Percentiles rank a stretch among this genome's conserved stretches.
Conservation (phyloP, 805 yeast genomes). For the Yamadazyma nakazawae region DNA sequence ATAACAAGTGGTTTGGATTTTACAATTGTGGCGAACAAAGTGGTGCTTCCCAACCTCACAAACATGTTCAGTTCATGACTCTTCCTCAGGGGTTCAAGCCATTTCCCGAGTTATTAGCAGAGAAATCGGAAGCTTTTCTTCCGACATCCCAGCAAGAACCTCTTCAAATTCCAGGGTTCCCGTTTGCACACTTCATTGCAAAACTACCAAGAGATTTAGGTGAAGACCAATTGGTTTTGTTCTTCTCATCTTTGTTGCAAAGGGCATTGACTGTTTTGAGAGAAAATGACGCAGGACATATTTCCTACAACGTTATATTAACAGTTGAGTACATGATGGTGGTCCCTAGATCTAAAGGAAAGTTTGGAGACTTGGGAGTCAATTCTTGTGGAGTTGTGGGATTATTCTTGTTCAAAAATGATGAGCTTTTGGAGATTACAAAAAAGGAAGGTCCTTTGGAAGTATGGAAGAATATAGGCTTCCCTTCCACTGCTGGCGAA, state of each 20-base stretch:
- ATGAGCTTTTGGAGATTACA: conserved; percentile 49
- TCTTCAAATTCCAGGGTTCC: conserved; percentile 53
- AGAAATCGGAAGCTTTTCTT: conserved; percentile 48
- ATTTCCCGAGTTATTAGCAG: conserved; percentile 48
- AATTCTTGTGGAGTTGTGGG: conserved; percentile 85
- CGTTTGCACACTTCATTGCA: conserved; percentile 82
- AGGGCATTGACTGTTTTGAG: conserved; percentile 65
- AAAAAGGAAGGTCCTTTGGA: conserved; percentile 44
- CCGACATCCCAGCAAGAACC: conserved; percentile 57
- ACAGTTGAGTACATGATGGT: conserved; percentile 81
- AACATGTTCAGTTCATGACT: conserved; percentile 82
- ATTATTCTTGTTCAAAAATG: conserved; percentile 68
- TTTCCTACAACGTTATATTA: conserved; percentile 79
- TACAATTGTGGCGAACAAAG: conserved; percentile 84
- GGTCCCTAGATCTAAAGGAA: conserved; percentile 72
- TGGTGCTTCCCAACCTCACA: conserved; percentile 95
- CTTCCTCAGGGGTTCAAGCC: conserved; percentile 58
- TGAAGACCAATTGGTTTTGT: conserved; percentile 57
- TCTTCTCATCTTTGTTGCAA: conserved; percentile 69
- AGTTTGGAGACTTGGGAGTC: conserved; percentile 56
- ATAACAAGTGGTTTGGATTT: conserved; percentile 67
- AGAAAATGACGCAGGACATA: conserved; percentile 42
- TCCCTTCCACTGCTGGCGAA: conserved; percentile 55
- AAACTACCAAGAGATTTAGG: conserved; percentile 44
- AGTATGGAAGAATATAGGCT: conserved; percentile 66